Evolutionary conservation across 768 basidiomycete genomes (phyloP).

Genomic region (Dioszegia aurantiaca): DNA sequence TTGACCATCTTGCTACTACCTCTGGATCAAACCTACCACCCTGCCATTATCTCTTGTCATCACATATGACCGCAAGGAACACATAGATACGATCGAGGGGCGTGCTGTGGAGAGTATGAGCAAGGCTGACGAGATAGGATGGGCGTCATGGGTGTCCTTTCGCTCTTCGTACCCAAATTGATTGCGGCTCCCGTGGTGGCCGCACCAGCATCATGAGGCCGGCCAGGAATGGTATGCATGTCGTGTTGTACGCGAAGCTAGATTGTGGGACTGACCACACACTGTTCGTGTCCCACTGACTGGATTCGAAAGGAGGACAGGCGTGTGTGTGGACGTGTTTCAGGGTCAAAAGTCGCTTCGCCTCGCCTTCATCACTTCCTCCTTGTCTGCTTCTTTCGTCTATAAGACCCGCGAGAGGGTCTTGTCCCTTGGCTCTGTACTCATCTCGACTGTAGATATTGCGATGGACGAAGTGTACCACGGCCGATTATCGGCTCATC

Average conservation of each 20-base stretch:
- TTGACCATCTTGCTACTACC: too few relatives aligned
- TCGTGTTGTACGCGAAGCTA: neutral
- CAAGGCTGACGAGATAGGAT: conserved; percentile 28
- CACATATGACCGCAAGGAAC: too few relatives aligned
- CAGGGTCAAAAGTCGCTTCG: neutral
- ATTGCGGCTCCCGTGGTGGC: conserved; percentile 24
- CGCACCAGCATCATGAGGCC: neutral
- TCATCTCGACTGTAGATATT: neutral
- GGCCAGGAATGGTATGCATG: neutral
- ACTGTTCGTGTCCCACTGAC: neutral
- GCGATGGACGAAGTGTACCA: conserved; percentile 32
- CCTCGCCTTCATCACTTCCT: neutral
- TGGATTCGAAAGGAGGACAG: neutral
- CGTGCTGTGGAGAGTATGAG: too few relatives aligned
- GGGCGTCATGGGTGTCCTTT: conserved; percentile 37
- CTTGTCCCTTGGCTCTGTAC: too few relatives aligned
- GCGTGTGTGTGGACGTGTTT: neutral
- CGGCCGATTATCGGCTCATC: conserved; percentile 29
- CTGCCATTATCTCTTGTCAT: too few relatives aligned
- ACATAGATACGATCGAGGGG: too few relatives aligned
- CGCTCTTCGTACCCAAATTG: conserved; percentile 30
- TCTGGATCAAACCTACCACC: too few relatives aligned
- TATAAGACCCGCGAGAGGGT: neutral
- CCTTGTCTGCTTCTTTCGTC: neutral
- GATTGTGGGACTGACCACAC: neutral